Percentiles rank a stretch among this genome's conserved stretches.
Evolutionary conservation across 2,329 filamentous ascomycete species (phyloP).

Genomic region (Fusarium liriodendri): DNA sequence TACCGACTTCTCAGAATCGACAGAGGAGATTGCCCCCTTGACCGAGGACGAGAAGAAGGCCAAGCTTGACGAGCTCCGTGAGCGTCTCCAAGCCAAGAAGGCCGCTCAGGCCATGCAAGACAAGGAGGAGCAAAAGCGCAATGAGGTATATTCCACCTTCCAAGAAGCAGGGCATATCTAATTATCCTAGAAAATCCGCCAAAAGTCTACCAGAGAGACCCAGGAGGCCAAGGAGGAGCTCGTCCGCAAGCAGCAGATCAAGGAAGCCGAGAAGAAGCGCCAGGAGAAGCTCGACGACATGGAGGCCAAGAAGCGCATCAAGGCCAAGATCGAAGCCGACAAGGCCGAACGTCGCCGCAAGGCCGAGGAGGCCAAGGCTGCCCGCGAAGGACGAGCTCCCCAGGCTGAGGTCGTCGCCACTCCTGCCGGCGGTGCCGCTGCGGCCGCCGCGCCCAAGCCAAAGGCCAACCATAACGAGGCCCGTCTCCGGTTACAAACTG

Average conservation of each 20-base stretch:
- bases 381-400: constrained; percentile 77
- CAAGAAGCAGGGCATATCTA: neutral
- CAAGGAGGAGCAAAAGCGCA: constrained; percentile 84
- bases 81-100: constrained; percentile 78
- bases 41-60: constrained; percentile 91
- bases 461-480: constrained; percentile 82
- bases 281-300: constrained; percentile 88
- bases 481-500: constrained; percentile 83
- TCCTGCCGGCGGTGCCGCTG: constrained; percentile 55
- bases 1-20: constrained; percentile 91
- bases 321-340: constrained; percentile 94
- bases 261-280: constrained; percentile 87
- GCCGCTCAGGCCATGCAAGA: constrained; percentile 76
- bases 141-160: constrained; percentile 69
- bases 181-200: constrained; percentile 70
- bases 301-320: constrained; percentile 88
- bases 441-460: constrained; percentile 66
- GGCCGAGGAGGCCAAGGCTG: constrained; percentile 86
- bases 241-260: constrained; percentile 87
- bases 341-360: constrained; percentile 90
- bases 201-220: constrained; percentile 88
- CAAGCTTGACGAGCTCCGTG: constrained; percentile 79
- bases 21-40: constrained; percentile 89
- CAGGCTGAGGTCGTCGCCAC: constrained; percentile 58
- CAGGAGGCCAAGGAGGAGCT: constrained; percentile 93